phyloP scores from a whole-genome alignment of 306 rosid species.

The Citrullus amarus region DNA sequence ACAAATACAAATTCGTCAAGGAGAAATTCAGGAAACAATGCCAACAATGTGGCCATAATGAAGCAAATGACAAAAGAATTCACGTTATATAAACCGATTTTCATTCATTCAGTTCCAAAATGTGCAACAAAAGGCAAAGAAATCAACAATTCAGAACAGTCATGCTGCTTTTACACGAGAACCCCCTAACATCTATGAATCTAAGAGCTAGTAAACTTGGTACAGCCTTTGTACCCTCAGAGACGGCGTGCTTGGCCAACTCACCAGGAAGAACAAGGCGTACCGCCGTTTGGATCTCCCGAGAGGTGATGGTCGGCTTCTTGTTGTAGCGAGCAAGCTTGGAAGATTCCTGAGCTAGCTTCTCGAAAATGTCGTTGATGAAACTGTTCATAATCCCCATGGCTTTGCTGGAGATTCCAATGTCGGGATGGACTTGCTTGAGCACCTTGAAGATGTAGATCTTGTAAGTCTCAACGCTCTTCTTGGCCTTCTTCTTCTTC shows the following conservation, averaged over 20 bases:
- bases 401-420: conserved; percentile 44
- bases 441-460: conserved; percentile 51
- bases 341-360: conserved; percentile 39
- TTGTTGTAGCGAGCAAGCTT: conserved; percentile 45
- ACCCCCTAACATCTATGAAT: no score
- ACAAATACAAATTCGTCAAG: no score
- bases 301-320: conserved; percentile 46
- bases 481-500: conserved; percentile 48
- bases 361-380: conserved; percentile 53
- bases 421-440: conserved; percentile 54
- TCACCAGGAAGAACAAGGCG: conserved; percentile 9
- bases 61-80: no score
- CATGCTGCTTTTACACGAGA: not conserved
- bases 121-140: not conserved
- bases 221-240: no score
- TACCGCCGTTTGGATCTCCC: conserved; percentile 52
- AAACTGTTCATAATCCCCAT: conserved; percentile 58
- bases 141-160: not conserved
- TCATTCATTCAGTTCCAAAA: no score
- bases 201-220: no score
- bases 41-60: no score
- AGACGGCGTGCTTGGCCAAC: no score
- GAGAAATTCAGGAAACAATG: no score
- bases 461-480: conserved; percentile 48
- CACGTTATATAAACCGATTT: no score